Base-by-base conservation (phyloP, 768 basidiomycete genomes). In the Dioszegia aurantiaca region DNA sequence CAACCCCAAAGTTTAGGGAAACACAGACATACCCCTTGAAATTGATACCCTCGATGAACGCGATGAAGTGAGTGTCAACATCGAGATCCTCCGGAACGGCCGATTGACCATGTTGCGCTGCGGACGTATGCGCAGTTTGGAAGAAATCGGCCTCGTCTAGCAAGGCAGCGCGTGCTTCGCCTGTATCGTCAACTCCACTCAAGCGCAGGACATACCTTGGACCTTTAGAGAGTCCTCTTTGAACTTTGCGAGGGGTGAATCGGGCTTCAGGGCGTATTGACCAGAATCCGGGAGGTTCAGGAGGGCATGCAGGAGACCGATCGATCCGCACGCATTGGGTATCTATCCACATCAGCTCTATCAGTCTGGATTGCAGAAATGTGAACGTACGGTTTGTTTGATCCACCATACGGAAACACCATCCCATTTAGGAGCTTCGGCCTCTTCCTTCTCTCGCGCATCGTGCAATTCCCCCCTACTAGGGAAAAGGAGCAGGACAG, bases 401-500 rank as follows among this genome's bases (percentile, higher is more conserved):
- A 94, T 89, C 82, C 85, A 95, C 65, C 92, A 79, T 4, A 94
- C 78, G 31, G 54, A 58, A 12, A 46, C 26, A 3, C 83, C 81
- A 66, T 89, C 85, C 10, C 76, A 78, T 54, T 80, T 78, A 40
- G 80, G 79, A 14, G 73, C 75, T 26, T 75, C 76, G 40, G 76
- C 77, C 63, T 91, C 89, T 61, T 90, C 88, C 43, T 79, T 78
- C 41, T 79, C 79, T 41, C 85, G 79, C 43, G 79, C 81, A 24
- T 73, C 59, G 19, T 83, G 82, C 14, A 84, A 75, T 16, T 74
- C 75, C 0, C 83, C 82, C 0, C 81, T 75, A 55, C 84, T 81
- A 4, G 93, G 93, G 77, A 94, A 98, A 19, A 95, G 81, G 5
- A 98, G 79, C 6, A 94, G 78, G 10, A 95, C 83, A 0, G 93